Evolutionary conservation across 2,329 filamentous ascomycete genomes (phyloP).

Genomic region (Pyrenochaeta sp.): DNA sequence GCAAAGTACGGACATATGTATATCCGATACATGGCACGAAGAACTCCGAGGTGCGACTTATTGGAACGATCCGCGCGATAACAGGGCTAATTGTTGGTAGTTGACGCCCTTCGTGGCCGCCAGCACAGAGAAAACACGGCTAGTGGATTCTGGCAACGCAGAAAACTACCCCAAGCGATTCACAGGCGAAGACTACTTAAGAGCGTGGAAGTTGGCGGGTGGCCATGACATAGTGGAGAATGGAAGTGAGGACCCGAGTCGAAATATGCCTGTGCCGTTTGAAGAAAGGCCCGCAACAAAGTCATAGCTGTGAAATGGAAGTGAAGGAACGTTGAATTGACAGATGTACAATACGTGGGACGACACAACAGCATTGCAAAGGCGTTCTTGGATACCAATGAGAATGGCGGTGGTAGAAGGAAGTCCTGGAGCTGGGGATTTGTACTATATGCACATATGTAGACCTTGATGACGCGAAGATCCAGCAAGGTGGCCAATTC

Average conservation of each 20-base stretch:
- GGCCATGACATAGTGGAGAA: slow-evolving; percentile 37
- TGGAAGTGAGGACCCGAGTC: slow-evolving; percentile 1
- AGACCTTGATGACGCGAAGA: not conserved
- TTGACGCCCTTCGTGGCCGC: slow-evolving; percentile 80
- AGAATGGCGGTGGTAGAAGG: too few species aligned
- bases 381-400: slow-evolving; percentile 9
- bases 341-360: not conserved
- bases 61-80: too few species aligned
- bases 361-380: not conserved
- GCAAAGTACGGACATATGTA: slow-evolving; percentile 89
- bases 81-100: slow-evolving; percentile 54
- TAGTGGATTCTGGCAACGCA: slow-evolving; percentile 9
- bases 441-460: slow-evolving; percentile 14
- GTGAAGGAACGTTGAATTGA: not conserved
- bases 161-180: slow-evolving; percentile 36
- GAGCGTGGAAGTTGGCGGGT: slow-evolving; percentile 43
- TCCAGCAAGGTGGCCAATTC: too few species aligned
- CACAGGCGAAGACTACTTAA: slow-evolving; percentile 44
- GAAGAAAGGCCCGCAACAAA: slow-evolving; percentile 31
- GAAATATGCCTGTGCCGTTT: slow-evolving; percentile 36
- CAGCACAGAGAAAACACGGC: slow-evolving; percentile 58
- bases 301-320: slow-evolving; percentile 7
- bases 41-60: slow-evolving; percentile 47
- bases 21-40: slow-evolving; percentile 74
- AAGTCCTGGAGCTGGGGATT: not conserved